Conservation (phyloP, 495 filamentous ascomycete species). For the Staphylotrichum longicolle region DNA sequence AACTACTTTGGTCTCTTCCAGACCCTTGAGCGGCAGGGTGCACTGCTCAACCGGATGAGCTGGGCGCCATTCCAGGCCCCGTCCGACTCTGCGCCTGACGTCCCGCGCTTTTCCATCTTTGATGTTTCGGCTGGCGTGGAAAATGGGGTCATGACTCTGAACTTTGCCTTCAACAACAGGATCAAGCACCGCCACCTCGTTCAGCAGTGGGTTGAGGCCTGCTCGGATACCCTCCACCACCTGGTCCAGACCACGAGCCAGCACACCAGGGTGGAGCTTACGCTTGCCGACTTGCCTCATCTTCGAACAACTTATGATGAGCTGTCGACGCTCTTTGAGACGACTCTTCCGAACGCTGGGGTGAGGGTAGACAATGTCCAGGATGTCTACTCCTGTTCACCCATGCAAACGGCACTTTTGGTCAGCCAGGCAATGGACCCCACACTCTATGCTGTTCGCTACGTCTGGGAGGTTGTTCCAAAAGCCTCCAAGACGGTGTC, state of each 20-base stretch:
- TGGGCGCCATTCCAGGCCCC: constrained; percentile 39
- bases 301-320: constrained; percentile 16
- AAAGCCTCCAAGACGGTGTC: background rate
- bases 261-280: background rate
- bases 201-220: constrained; percentile 44
- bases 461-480: constrained; percentile 5
- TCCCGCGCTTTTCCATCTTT: constrained; percentile 52
- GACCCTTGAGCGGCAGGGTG: constrained; percentile 56
- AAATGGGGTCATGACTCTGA: constrained; percentile 48
- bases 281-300: constrained; percentile 7
- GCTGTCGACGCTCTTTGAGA: constrained; percentile 1
- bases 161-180: constrained; percentile 54
- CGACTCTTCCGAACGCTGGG: background rate
- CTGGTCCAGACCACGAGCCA: background rate
- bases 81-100: constrained; percentile 21
- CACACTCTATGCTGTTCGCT: constrained; percentile 1
- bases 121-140: constrained; percentile 46
- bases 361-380: constrained; percentile 37
- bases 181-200: constrained; percentile 53
- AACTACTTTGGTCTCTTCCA: constrained; percentile 63
- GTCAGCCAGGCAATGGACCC: constrained; percentile 32
- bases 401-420: constrained; percentile 68
- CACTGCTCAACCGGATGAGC: constrained; percentile 41
- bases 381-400: constrained; percentile 67
- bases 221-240: constrained; percentile 1